Percentiles rank a stretch among this genome's conserved stretches.
phyloP scores from a whole-genome alignment of 371 early-diverging fungal genomes.

The Lichtheimia ornata region DNA sequence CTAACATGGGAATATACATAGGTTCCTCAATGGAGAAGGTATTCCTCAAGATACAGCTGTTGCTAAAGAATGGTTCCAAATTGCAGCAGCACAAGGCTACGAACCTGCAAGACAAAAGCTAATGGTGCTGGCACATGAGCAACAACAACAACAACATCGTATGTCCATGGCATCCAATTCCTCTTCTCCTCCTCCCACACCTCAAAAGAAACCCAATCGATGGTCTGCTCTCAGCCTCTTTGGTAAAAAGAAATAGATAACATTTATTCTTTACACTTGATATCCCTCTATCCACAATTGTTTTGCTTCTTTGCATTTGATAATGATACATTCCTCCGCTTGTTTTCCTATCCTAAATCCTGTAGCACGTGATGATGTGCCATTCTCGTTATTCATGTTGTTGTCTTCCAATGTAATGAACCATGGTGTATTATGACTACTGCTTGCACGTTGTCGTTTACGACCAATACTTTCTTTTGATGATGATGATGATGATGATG shows the following conservation, averaged over 20 bases:
- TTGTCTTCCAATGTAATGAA: not conserved
- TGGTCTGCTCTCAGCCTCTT: slow-evolving; percentile 39
- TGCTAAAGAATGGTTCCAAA: slow-evolving; percentile 49
- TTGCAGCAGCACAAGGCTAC: slow-evolving; percentile 48
- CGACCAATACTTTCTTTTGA: not conserved
- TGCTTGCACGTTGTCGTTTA: not conserved
- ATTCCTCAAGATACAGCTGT: slow-evolving; percentile 45
- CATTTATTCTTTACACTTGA: not conserved
- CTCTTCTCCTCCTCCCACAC: not conserved
- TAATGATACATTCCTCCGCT: slow-evolving; percentile 2
- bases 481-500: not conserved
- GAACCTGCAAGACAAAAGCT: slow-evolving; percentile 39
- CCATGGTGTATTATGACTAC: not conserved
- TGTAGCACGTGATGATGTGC: not conserved
- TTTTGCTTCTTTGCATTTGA: not conserved
- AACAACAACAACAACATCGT: slow-evolving; percentile 18
- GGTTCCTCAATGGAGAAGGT: slow-evolving; percentile 51
- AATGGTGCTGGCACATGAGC: slow-evolving; percentile 12
- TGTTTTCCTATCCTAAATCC: not conserved
- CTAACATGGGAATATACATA: slow-evolving; percentile 8
- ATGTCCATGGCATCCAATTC: slow-evolving; percentile 5
- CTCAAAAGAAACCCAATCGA: slow-evolving; percentile 36
- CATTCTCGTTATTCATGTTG: not conserved
- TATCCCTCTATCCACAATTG: not conserved
- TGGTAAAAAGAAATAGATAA: slow-evolving; percentile 18